phyloP scores from a whole-genome alignment of 306 rosid genomes.

The Crataegus laevigata region DNA sequence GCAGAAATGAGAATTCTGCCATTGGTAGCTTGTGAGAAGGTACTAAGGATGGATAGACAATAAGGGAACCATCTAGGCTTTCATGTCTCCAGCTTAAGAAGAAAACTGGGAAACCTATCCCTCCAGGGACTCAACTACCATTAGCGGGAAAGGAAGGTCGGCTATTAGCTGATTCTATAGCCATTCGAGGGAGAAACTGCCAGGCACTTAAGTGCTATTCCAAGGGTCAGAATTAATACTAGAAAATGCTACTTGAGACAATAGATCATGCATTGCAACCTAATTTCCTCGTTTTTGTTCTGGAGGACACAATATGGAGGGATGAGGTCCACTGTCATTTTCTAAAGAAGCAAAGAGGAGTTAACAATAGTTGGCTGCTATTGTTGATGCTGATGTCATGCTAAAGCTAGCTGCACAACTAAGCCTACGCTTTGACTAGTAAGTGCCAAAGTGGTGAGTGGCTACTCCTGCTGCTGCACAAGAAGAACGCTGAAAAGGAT shows the following conservation, averaged over 20 bases:
- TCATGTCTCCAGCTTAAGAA: background rate
- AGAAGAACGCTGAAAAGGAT: background rate
- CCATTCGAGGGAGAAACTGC: background rate
- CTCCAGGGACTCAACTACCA: background rate
- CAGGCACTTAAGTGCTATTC: background rate
- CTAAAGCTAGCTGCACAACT: background rate
- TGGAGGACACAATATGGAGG: background rate
- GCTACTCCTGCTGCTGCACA: background rate
- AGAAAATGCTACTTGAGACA: background rate
- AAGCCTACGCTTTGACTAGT: too few relatives aligned
- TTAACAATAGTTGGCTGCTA: background rate
- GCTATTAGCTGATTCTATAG: background rate
- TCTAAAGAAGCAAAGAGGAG: background rate
- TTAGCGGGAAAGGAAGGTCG: background rate
- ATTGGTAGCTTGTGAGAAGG: background rate
- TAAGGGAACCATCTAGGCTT: background rate
- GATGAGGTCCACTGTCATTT: background rate
- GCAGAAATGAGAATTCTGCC: background rate
- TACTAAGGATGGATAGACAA: background rate
- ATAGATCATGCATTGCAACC: background rate
- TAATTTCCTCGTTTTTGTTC: background rate
- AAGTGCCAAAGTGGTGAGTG: background rate
- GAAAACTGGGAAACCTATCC: background rate
- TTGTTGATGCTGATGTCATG: background rate
- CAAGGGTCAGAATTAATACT: background rate